These are phyloP conservation scores for Aspergillus udagawae DNA, from an alignment of 2,329 filamentous ascomycete genomes.

Conservation along the genomic window DNA sequence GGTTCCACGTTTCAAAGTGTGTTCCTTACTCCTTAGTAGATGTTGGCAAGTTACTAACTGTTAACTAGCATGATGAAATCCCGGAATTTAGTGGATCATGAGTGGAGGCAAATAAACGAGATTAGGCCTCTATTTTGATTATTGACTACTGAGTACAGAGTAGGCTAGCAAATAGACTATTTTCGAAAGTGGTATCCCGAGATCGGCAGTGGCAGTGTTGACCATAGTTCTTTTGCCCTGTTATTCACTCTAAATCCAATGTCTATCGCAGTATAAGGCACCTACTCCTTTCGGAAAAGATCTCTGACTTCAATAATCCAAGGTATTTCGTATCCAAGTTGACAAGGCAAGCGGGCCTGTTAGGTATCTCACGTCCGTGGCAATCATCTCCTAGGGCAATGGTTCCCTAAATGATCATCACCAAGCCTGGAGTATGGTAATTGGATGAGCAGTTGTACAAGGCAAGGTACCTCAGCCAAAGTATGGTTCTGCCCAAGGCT, in stretches of 20 bases:
- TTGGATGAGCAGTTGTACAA: neutral
- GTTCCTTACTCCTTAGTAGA: neutral
- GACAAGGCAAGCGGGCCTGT: neutral
- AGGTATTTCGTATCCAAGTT: too few relatives aligned
- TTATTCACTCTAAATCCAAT: neutral
- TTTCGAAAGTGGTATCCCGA: conserved; percentile 16
- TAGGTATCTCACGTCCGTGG: neutral
- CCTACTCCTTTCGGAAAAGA: neutral
- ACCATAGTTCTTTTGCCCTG: neutral
- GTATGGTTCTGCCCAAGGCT: neutral
- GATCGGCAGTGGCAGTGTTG: conserved; percentile 28
- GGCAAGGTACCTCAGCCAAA: neutral
- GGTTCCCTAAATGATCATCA: conserved; percentile 4
- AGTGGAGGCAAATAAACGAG: conserved; percentile 2
- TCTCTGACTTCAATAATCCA: neutral
- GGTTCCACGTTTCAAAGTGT: neutral
- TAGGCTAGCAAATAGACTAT: neutral
- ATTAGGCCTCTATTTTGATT: conserved; percentile 17
- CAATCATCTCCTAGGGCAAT: neutral
- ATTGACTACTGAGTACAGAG: too few relatives aligned
- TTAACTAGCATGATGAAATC: neutral
- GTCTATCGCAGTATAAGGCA: neutral
- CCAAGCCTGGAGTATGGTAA: neutral
- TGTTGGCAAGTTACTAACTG: neutral
- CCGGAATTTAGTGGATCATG: neutral